phyloP scores from a whole-genome alignment of 208 protist species.

The Trypanosoma theileri region DNA sequence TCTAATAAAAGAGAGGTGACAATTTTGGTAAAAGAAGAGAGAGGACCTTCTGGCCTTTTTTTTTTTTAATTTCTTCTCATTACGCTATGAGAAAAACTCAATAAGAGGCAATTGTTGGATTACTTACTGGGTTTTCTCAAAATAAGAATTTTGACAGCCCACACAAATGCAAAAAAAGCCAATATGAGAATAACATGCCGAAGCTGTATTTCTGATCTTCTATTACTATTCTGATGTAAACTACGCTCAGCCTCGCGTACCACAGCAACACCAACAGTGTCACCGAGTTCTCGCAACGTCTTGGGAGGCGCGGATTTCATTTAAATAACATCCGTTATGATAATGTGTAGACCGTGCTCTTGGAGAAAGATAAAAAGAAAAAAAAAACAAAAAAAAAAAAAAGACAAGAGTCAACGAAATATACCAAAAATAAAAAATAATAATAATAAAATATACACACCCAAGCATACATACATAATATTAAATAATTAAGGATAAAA shows the following conservation, averaged over 20 bases:
- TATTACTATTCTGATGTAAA: not conserved
- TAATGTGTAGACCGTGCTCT: not conserved
- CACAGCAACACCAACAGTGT: constrained; percentile 9
- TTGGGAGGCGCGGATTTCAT: constrained; percentile 6
- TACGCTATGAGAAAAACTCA: not conserved
- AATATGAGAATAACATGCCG: constrained; percentile 14
- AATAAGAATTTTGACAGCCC: not conserved
- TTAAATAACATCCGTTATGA: not conserved
- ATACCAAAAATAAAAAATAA: not conserved
- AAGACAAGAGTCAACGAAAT: not conserved
- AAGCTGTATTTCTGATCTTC: not conserved
- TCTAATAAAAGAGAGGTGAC: too few relatives aligned
- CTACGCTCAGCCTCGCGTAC: not conserved
- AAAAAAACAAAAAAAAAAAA: not conserved
- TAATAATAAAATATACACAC: not conserved
- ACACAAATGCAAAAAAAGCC: constrained; percentile 8
- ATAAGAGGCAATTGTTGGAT: not conserved
- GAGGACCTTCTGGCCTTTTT: not conserved
- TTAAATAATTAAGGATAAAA: not conserved
- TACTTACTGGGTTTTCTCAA: not conserved
- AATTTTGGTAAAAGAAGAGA: too few relatives aligned
- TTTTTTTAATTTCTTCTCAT: not conserved
- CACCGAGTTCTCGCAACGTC: constrained; percentile 17
- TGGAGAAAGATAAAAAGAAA: not conserved
- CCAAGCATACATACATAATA: not conserved